Evolutionary conservation across 140 eudicot species (phyloP).

Genomic region (Cichorium intybus): DNA sequence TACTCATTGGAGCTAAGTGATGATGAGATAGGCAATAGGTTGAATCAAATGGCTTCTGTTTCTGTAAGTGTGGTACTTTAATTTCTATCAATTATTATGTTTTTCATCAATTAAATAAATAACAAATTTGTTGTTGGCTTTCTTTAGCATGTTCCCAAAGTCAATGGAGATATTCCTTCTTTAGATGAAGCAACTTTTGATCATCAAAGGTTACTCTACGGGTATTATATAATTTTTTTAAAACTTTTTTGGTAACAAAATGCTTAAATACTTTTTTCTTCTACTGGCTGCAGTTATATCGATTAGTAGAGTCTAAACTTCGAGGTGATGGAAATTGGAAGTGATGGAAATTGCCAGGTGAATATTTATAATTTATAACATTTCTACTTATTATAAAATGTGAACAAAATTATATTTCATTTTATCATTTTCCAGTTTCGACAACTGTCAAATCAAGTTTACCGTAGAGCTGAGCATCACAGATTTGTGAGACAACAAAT

Average conservation of each 20-base stretch:
- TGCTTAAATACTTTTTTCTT: slow-evolving; percentile 21
- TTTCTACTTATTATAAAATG: no score
- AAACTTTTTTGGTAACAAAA: not conserved
- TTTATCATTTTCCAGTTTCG: slow-evolving; percentile 73
- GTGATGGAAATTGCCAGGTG: slow-evolving; percentile 95
- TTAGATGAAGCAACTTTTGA: slow-evolving; percentile 74
- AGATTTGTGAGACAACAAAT: no score
- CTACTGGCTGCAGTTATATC: slow-evolving; percentile 62
- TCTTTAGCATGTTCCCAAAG: no score
- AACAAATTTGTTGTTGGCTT: no score
- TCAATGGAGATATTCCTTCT: slow-evolving; percentile 87
- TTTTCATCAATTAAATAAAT: no score
- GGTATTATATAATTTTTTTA: slow-evolving; percentile 37
- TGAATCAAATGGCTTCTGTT: no score
- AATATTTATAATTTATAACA: slow-evolving; percentile 12
- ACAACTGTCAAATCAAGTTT: slow-evolving; percentile 80
- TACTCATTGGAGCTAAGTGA: no score
- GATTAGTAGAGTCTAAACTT: slow-evolving; percentile 71
- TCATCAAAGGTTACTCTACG: slow-evolving; percentile 80
- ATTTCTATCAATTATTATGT: no score
- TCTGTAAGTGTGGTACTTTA: no score
- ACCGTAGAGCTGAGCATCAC: slow-evolving; percentile 81
- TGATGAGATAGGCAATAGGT: no score
- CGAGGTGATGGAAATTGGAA: no score
- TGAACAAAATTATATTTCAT: slow-evolving; percentile 4